Evolutionary conservation across 495 filamentous ascomycete species (phyloP).

Genomic region (Wilcoxina mikolae): DNA sequence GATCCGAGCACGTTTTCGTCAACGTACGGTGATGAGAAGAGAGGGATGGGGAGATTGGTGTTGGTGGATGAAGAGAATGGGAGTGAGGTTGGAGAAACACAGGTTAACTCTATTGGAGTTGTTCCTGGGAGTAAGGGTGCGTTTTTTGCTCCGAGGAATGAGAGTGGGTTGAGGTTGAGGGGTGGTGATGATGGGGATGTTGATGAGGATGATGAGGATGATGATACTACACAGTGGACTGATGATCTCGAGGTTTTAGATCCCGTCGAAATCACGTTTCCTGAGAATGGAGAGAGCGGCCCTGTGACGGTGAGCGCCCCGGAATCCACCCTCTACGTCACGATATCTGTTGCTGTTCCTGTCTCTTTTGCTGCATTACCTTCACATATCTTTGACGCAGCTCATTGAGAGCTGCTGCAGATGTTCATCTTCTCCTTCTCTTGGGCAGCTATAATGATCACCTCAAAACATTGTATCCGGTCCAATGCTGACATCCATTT

Average conservation of each 20-base stretch:
- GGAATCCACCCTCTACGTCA: background rate
- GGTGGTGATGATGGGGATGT: background rate
- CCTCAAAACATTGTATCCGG: constrained; percentile 34
- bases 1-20: too few relatives aligned
- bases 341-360: background rate
- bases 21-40: constrained; percentile 16
- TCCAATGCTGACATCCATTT: constrained; percentile 40
- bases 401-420: background rate
- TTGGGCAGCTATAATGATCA: background rate
- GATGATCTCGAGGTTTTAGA: constrained; percentile 43
- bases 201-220: background rate
- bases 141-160: constrained; percentile 21
- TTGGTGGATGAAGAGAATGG: constrained; percentile 90
- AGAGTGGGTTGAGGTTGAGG: too few relatives aligned
- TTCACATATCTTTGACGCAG: background rate
- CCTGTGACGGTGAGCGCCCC: constrained; percentile 19
- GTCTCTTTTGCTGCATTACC: background rate
- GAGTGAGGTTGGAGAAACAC: constrained; percentile 64
- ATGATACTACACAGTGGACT: constrained; percentile 1
- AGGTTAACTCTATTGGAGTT: constrained; percentile 68
- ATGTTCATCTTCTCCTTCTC: background rate
- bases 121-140: constrained; percentile 76
- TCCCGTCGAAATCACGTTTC: constrained; percentile 81
- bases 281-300: constrained; percentile 22
- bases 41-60: constrained; percentile 43